phyloP scores from a whole-genome alignment of 169 alveolate species.

The Perkinsus chesapeaki region DNA sequence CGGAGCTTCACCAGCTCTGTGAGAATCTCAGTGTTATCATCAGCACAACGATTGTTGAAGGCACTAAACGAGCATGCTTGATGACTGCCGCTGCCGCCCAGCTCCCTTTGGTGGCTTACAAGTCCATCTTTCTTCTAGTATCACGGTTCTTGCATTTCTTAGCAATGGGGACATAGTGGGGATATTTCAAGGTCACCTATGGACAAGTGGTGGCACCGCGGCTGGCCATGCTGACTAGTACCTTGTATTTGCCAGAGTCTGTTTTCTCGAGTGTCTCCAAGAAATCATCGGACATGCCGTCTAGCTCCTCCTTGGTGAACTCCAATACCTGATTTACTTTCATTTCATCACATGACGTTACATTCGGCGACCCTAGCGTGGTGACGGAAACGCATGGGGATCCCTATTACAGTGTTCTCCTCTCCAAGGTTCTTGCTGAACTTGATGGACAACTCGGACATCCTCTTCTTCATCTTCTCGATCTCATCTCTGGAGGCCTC shows the following conservation, averaged over 20 bases:
- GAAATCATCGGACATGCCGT: not conserved
- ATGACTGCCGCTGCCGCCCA: not conserved
- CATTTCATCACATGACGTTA: too few relatives aligned
- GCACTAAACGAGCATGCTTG: not conserved
- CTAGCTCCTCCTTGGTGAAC: not conserved
- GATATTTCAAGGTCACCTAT: not conserved
- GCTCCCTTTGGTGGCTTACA: not conserved
- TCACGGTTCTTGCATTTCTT: not conserved
- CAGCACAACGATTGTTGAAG: slow-evolving; percentile 4
- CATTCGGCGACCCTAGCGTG: too few relatives aligned
- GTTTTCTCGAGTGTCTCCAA: not conserved
- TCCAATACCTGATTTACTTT: not conserved
- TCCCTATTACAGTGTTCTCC: not conserved
- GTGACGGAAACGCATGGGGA: too few relatives aligned
- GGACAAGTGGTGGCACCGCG: not conserved
- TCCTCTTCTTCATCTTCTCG: not conserved
- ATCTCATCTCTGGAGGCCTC: not conserved
- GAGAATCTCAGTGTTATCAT: not conserved
- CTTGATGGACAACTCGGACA: not conserved
- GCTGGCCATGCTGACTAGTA: not conserved
- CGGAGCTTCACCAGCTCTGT: not conserved
- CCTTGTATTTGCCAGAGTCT: not conserved
- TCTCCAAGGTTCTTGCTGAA: not conserved
- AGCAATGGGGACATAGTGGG: not conserved
- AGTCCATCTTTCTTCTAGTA: not conserved